Percentiles rank a stretch among this genome's conserved stretches.
phyloP scores from a whole-genome alignment of 2,329 filamentous ascomycete genomes.

The Macrophomina pseudophaseolina region DNA sequence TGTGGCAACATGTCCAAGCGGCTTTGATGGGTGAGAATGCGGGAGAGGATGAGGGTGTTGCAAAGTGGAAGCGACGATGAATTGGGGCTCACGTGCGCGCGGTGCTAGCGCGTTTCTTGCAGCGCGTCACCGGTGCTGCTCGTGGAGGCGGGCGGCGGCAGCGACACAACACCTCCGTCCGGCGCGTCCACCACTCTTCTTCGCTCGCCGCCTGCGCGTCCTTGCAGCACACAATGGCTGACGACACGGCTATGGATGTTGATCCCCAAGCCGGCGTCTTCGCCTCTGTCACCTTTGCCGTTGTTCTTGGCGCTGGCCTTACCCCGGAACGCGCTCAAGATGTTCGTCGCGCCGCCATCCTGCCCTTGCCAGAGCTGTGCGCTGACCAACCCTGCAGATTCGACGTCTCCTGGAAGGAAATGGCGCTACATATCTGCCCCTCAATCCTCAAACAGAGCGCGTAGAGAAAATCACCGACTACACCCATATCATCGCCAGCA shows the following conservation, averaged over 20 bases:
- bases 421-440: conserved; percentile 54
- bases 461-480: conserved; percentile 52
- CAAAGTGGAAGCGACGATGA: not conserved
- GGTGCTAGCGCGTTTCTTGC: conserved; percentile 9
- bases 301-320: conserved; percentile 50
- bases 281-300: conserved; percentile 46
- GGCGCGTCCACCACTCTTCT: not conserved
- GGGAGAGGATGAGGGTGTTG: not conserved
- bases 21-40: not conserved
- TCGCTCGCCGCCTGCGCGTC: not conserved
- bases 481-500: conserved; percentile 73
- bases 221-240: conserved; percentile 7
- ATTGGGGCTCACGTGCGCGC: not conserved
- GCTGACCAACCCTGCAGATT: conserved; percentile 47
- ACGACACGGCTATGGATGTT: conserved; percentile 26
- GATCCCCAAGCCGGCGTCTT: conserved; percentile 41
- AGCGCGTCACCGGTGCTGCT: not conserved
- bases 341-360: conserved; percentile 31
- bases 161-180: conserved; percentile 1
- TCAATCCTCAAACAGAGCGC: conserved; percentile 45
- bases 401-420: conserved; percentile 52
- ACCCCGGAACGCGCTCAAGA: conserved; percentile 35
- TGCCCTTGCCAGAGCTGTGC: not conserved
- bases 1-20: too few relatives aligned
- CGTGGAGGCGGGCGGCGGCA: not conserved